Evolutionary conservation across 768 basidiomycete genomes (phyloP), one percentile per base, ranked within the genome.

Genomic region (Leccinum rimulosum): DNA sequence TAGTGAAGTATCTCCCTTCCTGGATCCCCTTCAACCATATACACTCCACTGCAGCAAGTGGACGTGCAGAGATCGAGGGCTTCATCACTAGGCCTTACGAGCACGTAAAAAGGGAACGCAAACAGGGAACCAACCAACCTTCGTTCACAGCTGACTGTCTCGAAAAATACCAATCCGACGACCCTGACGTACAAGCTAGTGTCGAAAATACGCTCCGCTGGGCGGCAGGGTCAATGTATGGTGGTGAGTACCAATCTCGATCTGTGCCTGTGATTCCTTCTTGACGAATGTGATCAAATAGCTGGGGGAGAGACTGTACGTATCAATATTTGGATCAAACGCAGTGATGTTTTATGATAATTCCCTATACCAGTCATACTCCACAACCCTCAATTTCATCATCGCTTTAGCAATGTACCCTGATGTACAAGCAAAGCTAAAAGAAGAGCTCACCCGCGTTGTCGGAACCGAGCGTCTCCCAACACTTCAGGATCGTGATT

Each of bases 341-440:
- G 6, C 27, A 3, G 3, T 11, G 4, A 52, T 6, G 17, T 30
- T 22, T 35, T 22, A 50, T 4, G 6, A 52, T 50, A 8, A 28
- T 30, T 30, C 14, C 9, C 14, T 14, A 30, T 52, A 30, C 48
- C 30, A 66, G 65, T 47, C 65, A 14, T 66, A 66, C 50, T 52
- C 62, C 6, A 59, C 65, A 2, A 64, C 61, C 14, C 50, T 66
- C 30, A 66, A 40, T 9, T 66, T 67, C 45, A 59, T 67, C 14
- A 40, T 67, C 9, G 66, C 57, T 17, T 60, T 64, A 51, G 54
- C 56, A 12, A 57, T 60, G 27, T 64, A 66, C 58, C 63, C 71
- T 73, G 80, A 82, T 5, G 80, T 84, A 9, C 79, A 81, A 66
- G 75, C 70, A 61, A 80, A 79, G 60, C 81, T 82, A 0, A 84